These are phyloP conservation scores for Microbotryum violaceum DNA, from an alignment of 1,284 basidiomycete genomes.

Conservation along the genomic window DNA sequence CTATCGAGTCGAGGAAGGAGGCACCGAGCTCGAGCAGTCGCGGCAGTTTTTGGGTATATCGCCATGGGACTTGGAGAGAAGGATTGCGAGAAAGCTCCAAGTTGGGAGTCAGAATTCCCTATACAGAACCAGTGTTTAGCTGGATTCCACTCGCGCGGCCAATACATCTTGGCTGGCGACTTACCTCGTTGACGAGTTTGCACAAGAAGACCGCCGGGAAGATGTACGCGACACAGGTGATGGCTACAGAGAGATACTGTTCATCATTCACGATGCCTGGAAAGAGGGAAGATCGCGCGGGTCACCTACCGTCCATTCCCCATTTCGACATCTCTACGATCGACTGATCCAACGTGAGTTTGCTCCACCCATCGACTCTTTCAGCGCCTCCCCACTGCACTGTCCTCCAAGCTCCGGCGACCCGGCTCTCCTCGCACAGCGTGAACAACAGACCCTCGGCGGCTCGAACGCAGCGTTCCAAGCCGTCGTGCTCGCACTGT, in stretches of 20 bases:
- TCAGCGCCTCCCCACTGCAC: slow-evolving; percentile 32
- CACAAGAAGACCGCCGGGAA: slow-evolving; percentile 29
- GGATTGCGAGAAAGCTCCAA: slow-evolving; percentile 20
- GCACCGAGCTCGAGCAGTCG: slow-evolving; percentile 31
- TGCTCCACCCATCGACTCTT: slow-evolving; percentile 26
- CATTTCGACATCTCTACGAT: slow-evolving; percentile 25
- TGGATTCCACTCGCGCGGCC: background rate
- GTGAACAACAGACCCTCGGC: slow-evolving; percentile 28
- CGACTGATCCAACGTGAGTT: slow-evolving; percentile 26
- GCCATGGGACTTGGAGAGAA: slow-evolving; percentile 21
- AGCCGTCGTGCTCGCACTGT: slow-evolving; percentile 24
- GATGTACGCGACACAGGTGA: slow-evolving; percentile 28
- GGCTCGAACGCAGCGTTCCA: slow-evolving; percentile 17
- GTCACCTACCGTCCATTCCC: slow-evolving; percentile 16
- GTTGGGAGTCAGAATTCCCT: slow-evolving; percentile 29
- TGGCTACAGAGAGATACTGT: background rate
- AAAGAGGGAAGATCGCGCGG: slow-evolving; percentile 5
- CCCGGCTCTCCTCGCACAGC: slow-evolving; percentile 25
- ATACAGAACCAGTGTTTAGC: background rate
- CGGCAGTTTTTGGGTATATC: slow-evolving; percentile 28
- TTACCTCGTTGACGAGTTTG: slow-evolving; percentile 30
- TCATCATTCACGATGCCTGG: background rate
- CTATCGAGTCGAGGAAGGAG: slow-evolving; percentile 29
- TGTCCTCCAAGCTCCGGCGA: slow-evolving; percentile 23
- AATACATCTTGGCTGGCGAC: background rate